Evolutionary conservation across 2,329 filamentous ascomycete genomes (phyloP).

Genomic region (Trichoderma harzianum): DNA sequence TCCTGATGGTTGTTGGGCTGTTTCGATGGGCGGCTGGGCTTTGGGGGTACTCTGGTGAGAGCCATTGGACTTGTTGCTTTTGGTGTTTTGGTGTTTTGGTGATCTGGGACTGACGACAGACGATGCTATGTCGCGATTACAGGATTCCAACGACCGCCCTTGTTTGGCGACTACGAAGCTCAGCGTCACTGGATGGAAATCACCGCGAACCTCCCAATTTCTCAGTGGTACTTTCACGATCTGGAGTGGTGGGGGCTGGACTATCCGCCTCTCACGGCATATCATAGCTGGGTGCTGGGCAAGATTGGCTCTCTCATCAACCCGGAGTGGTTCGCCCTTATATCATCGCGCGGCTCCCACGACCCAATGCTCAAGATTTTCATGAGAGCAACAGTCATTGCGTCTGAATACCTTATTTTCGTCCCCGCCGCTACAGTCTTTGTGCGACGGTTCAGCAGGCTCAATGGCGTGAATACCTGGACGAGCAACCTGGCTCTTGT

Average conservation of each 20-base stretch:
- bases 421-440: conserved; percentile 84
- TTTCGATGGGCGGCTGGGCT: conserved; percentile 91
- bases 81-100: background rate
- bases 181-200: conserved; percentile 99
- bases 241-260: conserved; percentile 97
- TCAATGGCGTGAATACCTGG: conserved; percentile 76
- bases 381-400: conserved; percentile 88
- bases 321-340: conserved; percentile 81
- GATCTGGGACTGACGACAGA: background rate
- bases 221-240: conserved; percentile 98
- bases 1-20: conserved; percentile 85
- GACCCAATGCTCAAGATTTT: conserved; percentile 81
- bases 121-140: background rate
- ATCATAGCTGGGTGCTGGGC: conserved; percentile 95
- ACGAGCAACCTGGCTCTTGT: conserved; percentile 79
- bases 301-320: conserved; percentile 78
- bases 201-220: conserved; percentile 81
- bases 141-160: conserved; percentile 79
- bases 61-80: background rate
- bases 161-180: conserved; percentile 96
- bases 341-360: conserved; percentile 77
- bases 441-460: conserved; percentile 72
- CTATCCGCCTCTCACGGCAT: conserved; percentile 95
- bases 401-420: conserved; percentile 88
- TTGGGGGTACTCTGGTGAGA: conserved; percentile 87